Evolutionary conservation across 306 rosid species (phyloP).

Genomic region (Senna siamea): DNA sequence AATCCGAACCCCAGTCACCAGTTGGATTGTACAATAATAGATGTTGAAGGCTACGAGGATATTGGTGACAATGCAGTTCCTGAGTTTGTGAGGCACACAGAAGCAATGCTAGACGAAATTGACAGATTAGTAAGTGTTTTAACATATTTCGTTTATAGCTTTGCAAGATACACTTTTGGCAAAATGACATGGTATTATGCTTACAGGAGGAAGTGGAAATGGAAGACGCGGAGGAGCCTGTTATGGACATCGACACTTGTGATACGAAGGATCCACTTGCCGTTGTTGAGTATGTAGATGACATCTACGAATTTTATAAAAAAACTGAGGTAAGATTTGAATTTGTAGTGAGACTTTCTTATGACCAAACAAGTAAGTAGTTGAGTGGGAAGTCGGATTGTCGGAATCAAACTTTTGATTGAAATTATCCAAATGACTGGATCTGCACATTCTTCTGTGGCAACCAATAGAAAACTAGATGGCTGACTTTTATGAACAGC

Average conservation of each 20-base stretch:
- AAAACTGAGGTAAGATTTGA: constrained; percentile 41
- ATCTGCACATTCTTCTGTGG: too few species aligned
- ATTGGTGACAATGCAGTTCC: constrained; percentile 40
- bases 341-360: not conserved
- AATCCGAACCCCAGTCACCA: constrained; percentile 7
- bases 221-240: constrained; percentile 47
- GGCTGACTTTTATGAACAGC: too few species aligned
- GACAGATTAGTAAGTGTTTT: constrained; percentile 43
- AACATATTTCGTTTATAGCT: not conserved
- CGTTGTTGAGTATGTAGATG: constrained; percentile 51
- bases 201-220: constrained; percentile 50
- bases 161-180: not conserved
- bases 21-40: constrained; percentile 26
- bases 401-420: too few species aligned
- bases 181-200: not conserved
- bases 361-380: too few species aligned
- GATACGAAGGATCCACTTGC: constrained; percentile 48
- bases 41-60: constrained; percentile 38
- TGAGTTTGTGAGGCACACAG: constrained; percentile 50
- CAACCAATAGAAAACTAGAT: too few species aligned
- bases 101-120: constrained; percentile 54
- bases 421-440: too few species aligned
- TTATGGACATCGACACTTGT: constrained; percentile 46
- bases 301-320: constrained; percentile 39
- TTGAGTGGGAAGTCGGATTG: too few species aligned